These are phyloP conservation scores for Candida rishiriensis DNA, from an alignment of 805 yeast genomes.

Conservation along the genomic window DNA sequence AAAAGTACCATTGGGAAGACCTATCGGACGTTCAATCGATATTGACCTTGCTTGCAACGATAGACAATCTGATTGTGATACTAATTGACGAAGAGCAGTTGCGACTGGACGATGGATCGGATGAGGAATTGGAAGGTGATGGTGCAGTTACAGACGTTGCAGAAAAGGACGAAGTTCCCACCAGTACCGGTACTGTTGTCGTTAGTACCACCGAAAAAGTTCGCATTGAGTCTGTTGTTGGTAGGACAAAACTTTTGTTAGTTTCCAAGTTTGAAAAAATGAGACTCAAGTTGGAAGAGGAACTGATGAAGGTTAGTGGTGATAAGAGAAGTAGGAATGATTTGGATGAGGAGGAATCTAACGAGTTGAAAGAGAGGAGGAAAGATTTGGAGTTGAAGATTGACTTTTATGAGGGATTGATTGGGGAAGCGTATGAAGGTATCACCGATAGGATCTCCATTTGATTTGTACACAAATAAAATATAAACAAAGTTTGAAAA, in stretches of 20 bases:
- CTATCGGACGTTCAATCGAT: constrained; percentile 21
- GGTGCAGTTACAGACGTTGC: constrained; percentile 4
- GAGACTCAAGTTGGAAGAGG: constrained; percentile 7
- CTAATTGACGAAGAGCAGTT: constrained; percentile 24
- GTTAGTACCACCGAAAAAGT: constrained; percentile 31
- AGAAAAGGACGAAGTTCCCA: neutral
- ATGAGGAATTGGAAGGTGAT: constrained; percentile 5
- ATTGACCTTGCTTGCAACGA: constrained; percentile 19
- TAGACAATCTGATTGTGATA: constrained; percentile 29
- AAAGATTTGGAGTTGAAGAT: constrained; percentile 3
- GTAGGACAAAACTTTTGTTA: constrained; percentile 26
- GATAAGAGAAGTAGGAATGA: constrained; percentile 7
- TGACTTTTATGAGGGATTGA: constrained; percentile 19
- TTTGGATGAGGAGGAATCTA: constrained; percentile 1
- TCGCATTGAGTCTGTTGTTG: constrained; percentile 29
- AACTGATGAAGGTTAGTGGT: constrained; percentile 2
- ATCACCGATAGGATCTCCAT: constrained; percentile 31
- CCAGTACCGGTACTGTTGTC: constrained; percentile 1
- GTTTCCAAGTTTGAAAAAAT: constrained; percentile 28
- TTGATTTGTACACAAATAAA: constrained; percentile 5
- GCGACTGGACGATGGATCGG: constrained; percentile 6
- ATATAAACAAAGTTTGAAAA: neutral
- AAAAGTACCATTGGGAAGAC: constrained; percentile 29
- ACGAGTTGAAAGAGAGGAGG: neutral
- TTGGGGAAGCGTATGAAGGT: constrained; percentile 35